Evolutionary conservation across 768 basidiomycete genomes (phyloP), one percentile per base, ranked within the genome.

Genomic region (Tylopilus balloui): DNA sequence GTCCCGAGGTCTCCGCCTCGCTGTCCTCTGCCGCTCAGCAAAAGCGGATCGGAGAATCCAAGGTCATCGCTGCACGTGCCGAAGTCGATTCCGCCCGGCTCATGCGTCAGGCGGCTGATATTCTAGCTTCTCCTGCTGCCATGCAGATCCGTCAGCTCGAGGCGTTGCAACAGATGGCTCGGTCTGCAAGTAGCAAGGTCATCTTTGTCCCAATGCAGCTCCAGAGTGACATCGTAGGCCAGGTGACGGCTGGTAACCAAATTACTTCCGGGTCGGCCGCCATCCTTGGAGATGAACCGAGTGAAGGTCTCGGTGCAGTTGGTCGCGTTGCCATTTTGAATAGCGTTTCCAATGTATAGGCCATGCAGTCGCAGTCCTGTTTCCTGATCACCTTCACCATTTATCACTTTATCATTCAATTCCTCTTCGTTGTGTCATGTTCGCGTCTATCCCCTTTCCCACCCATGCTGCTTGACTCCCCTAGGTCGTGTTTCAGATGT

Each of bases 61-160:
- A 97, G 71, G 90, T 95, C 65, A 95, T 96, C 60, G 91, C 92
- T 45, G 93, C 92, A 1, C 83, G 92, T 50, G 95, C 94, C 13
- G 94, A 96, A 72, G 94, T 97, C 56, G 94, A 96, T 67, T 77
- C 92, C 29, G 92, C 93, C 23, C 81, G 91, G 60, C 80, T 97
- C 66, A 97, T 97, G 94, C 80, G 94, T 52, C 92, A 95, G 68
- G 94, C 94, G 12, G 93, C 93, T 45, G 93, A 96, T 69, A 96
- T 95, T 60, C 73, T 92, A 61, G 91, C 92, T 19, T 89, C 85
- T 11, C 92, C 92, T 9, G 94, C 95, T 19, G 95, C 95, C 47
- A 96, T 97, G 92, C 93, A 96, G 69, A 97, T 97, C 66, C 78
- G 95, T 51, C 95, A 97, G 66, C 80, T 98, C 54, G 95, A 99